These are phyloP conservation scores for Coniochaeta sp. DNA, from an alignment of 2,329 filamentous ascomycete species.

Conservation along the genomic window DNA sequence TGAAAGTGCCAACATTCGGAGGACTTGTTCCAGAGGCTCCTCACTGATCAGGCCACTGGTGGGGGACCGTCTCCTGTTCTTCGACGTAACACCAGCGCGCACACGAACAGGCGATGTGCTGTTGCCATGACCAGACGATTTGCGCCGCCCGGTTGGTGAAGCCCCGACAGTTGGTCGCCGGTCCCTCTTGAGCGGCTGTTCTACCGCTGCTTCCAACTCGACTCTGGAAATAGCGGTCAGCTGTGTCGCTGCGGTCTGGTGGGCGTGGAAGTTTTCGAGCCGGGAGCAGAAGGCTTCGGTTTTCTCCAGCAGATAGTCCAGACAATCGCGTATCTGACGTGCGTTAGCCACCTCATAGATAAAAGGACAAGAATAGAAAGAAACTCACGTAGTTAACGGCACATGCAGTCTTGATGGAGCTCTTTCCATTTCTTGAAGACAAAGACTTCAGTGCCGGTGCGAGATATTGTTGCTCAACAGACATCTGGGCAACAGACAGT, in stretches of 20 bases:
- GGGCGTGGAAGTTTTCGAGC: constrained; percentile 36
- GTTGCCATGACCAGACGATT: constrained; percentile 8
- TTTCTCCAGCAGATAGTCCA: constrained; percentile 43
- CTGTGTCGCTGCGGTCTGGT: constrained; percentile 30
- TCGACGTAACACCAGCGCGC: constrained; percentile 18
- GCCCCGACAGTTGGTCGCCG: constrained; percentile 16
- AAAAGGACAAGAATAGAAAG: neutral
- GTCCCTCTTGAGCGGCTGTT: constrained; percentile 13
- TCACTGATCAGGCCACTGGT: constrained; percentile 24
- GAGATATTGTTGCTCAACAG: constrained; percentile 59
- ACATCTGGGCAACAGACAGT: constrained; percentile 63
- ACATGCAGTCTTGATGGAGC: constrained; percentile 34
- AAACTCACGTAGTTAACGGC: constrained; percentile 44
- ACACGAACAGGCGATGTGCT: constrained; percentile 26
- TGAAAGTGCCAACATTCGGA: constrained; percentile 20
- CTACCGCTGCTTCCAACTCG: constrained; percentile 29
- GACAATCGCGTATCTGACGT: constrained; percentile 41
- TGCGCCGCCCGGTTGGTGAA: constrained; percentile 26
- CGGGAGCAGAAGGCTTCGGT: constrained; percentile 32
- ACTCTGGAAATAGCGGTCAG: constrained; percentile 34
- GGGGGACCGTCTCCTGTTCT: constrained; percentile 25
- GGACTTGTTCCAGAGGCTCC: constrained; percentile 37
- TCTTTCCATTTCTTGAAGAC: constrained; percentile 34
- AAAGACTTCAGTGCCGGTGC: constrained; percentile 48
- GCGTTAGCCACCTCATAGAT: constrained; percentile 15